phyloP scores from a whole-genome alignment of 2,329 filamentous ascomycete genomes.

The Trichoderma sp. region DNA sequence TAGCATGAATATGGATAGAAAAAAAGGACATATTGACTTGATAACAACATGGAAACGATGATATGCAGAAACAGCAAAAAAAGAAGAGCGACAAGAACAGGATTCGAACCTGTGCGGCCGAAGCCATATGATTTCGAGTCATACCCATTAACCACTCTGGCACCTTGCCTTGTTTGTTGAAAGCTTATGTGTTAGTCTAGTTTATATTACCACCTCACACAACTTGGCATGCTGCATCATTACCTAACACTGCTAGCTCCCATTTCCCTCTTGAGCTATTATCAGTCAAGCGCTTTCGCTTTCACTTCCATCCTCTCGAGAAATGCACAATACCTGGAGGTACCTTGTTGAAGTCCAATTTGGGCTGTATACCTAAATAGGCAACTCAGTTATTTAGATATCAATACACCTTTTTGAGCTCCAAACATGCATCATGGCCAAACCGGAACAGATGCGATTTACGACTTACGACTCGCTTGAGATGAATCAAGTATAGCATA shows the following conservation, averaged over 20 bases:
- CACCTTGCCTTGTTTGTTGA: conserved; percentile 18
- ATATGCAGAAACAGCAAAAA: not conserved
- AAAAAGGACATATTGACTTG: too few relatives aligned
- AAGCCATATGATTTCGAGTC: conserved; percentile 23
- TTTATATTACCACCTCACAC: not conserved
- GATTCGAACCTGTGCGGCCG: conserved; percentile 23
- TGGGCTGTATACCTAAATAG: not conserved
- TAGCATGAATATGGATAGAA: not conserved
- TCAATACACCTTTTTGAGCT: not conserved
- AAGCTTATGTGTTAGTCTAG: not conserved
- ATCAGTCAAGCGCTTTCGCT: not conserved
- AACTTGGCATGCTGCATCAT: too few relatives aligned
- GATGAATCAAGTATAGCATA: not conserved
- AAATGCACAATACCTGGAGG: not conserved
- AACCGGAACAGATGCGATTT: not conserved
- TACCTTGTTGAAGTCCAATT: not conserved
- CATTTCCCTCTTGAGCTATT: too few relatives aligned
- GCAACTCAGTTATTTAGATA: not conserved
- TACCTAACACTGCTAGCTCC: too few relatives aligned
- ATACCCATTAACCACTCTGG: conserved; percentile 23
- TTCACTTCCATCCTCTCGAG: not conserved
- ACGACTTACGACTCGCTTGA: too few relatives aligned
- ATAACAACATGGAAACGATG: not conserved
- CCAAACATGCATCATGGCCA: not conserved
- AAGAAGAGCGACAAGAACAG: conserved; percentile 20